Evolutionary conservation across 2,329 filamentous ascomycete genomes (phyloP), one percentile per base, ranked within the genome.

Genomic region (Cladosporium oxysporum): DNA sequence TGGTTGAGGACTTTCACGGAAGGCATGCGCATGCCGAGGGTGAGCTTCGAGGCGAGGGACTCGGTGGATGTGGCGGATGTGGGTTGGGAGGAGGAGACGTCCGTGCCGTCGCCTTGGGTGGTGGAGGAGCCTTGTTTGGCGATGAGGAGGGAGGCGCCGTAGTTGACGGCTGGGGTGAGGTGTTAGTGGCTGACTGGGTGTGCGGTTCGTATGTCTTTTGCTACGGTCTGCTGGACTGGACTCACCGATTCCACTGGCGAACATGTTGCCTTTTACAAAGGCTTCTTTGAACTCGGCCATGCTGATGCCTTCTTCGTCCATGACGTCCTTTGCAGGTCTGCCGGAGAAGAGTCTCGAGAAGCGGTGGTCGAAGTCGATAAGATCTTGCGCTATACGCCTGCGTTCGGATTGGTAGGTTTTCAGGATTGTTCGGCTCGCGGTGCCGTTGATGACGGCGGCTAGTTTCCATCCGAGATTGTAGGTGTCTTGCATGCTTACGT

Each of bases 271-370:
- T 69, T 87, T 86, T 31, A 83, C 71, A 69, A 90, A 89, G 0
- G 83, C 84, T 0, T 84, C 76, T 69, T 88, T 87, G 79, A 90
- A 90, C 37, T 84, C 85, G 0, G 83, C 81, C 84, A 89, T 87
- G 68, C 79, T 85, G 64, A 90, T 84, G 0, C 87, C 87, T 58
- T 84, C 83, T 66, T 84, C 83, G 68, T 89, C 86, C 77, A 85
- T 82, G 28, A 86, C 78, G 64, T 87, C 85, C 72, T 85, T 87
- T 37, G 82, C 85, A 0, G 84, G 87, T n/a, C 80, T 79, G 1
- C 83, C 83, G 0, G 83, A 83, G 74, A 88, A 88, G 0, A 88
- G 78, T 1, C 82, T 78, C 5, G 83, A 84, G 69, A 88, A 87
- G 41, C 79, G 81, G 66, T 85, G 84, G 71, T 89, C 87, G 67